These are phyloP conservation scores for Candida chilensis DNA, from an alignment of 805 yeast species.

Conservation along the genomic window DNA sequence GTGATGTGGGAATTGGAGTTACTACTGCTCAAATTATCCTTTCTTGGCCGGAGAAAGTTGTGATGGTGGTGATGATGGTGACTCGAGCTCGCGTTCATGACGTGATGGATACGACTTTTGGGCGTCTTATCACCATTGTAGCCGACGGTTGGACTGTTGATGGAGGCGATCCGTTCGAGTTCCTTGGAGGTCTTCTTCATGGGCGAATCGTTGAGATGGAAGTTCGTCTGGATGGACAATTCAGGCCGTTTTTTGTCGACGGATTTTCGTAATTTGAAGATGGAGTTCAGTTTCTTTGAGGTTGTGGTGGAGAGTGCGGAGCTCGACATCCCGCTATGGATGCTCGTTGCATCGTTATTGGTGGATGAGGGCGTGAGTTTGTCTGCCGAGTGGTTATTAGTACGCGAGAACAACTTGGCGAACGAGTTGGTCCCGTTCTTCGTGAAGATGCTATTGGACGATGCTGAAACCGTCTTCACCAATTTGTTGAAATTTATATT, in stretches of 20 bases:
- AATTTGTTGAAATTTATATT: neutral
- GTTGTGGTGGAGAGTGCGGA: no score
- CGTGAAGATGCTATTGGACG: neutral
- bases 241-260: conserved; percentile 1
- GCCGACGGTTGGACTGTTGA: neutral
- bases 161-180: neutral
- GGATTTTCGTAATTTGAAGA: no score
- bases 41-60: neutral
- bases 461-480: neutral
- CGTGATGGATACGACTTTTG: neutral
- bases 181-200: neutral
- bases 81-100: neutral
- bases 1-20: neutral
- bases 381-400: no score
- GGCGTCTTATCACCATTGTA: no score
- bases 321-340: no score
- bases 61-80: conserved; percentile 1
- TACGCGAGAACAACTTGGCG: no score
- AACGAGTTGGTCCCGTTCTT: no score
- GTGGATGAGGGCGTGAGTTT: no score
- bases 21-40: neutral
- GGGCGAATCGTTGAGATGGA: neutral
- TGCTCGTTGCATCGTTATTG: no score
- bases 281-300: no score
- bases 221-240: neutral